Evolutionary conservation across 2,329 filamentous ascomycete genomes (phyloP), one percentile per base, ranked within the genome.

Genomic region (Colletotrichum falcatum): DNA sequence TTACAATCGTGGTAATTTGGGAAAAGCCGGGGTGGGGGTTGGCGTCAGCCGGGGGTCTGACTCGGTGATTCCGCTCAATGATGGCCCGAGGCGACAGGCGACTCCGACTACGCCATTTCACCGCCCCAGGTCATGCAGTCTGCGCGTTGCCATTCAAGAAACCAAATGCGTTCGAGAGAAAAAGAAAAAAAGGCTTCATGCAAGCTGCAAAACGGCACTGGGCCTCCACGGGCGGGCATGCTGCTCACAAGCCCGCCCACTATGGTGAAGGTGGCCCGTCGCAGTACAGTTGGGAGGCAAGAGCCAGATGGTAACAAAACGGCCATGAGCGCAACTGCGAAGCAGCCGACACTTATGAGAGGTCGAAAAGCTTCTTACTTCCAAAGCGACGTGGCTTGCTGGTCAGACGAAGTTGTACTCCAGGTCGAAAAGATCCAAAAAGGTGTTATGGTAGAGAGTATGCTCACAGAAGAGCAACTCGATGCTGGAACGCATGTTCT

Each of bases 11-110:
- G 49, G 23, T n/a, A 51, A 26, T 48, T 14, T 26, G 12, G 12
- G 20, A 33, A 39, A 48, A 66, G 28, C 42, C 39, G 64, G 46
- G 55, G 44, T 20, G 42, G 54, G 28, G 54, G 23, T 35, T 37
- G 60, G 44, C 18, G 58, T 23, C 23, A 23, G 48, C 37, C 48
- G 54, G 55, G 55, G 42, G 23, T 20, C 30, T 54, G 39, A 46
- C 68, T 71, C 68, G 64, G 68, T 44, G 53, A 54, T 60, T 71
- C 64, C 59, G 44, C 58, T 55, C 30, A 63, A 68, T 71, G 53
- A 63, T 71, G 58, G 6, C 49, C 68, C 68, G 68, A 71, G 59
- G 23, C 18, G 18, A 44, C 42, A 51, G 18, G 37, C 23, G n/a
- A 51, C n/a, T 8, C 23, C 33, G 35, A 37, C 48, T 20, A 26